Conservation (phyloP, 1,139 yeast genomes). For the Casaregolazyma suthepensis region DNA sequence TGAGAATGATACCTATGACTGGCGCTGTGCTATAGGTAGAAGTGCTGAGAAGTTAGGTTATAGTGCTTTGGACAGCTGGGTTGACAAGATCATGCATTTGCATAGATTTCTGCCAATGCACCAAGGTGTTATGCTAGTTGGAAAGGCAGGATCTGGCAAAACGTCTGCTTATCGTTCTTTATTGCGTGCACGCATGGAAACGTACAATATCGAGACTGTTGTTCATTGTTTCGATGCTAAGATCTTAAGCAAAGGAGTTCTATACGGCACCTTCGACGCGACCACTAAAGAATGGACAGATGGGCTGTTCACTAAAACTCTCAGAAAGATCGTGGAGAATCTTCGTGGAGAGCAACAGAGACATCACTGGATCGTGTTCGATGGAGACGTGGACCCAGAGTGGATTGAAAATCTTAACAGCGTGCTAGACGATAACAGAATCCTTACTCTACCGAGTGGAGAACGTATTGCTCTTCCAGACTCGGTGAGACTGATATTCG, state of each 20-base stretch:
- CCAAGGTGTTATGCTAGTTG: conserved; percentile 80
- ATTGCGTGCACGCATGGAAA: conserved; percentile 38
- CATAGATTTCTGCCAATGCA: conserved; percentile 57
- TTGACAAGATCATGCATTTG: conserved; percentile 56
- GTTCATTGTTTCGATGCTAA: conserved; percentile 64
- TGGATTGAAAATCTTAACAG: conserved; percentile 93
- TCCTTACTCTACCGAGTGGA: conserved; percentile 83
- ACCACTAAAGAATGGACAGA: conserved; percentile 91
- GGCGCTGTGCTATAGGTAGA: conserved; percentile 17
- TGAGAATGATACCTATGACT: conserved; percentile 19
- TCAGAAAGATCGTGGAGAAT: conserved; percentile 56
- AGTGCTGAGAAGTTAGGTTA: conserved; percentile 29
- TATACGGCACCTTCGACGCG: conserved; percentile 67
- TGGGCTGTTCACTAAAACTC: conserved; percentile 68
- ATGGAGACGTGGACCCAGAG: conserved; percentile 90
- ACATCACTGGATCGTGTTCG: conserved; percentile 75
- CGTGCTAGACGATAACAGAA: conserved; percentile 80
- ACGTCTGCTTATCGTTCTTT: conserved; percentile 49
- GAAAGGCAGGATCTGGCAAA: conserved; percentile 74
- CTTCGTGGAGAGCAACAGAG: conserved; percentile 52
- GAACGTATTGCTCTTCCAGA: conserved; percentile 68
- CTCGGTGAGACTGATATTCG: conserved; percentile 66
- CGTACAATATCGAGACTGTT: conserved; percentile 37
- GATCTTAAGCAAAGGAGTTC: conserved; percentile 55
- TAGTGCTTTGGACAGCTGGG: conserved; percentile 39